Base-by-base conservation (phyloP, 495 filamentous ascomycete genomes). In the Talaromyces wortmannii region DNA sequence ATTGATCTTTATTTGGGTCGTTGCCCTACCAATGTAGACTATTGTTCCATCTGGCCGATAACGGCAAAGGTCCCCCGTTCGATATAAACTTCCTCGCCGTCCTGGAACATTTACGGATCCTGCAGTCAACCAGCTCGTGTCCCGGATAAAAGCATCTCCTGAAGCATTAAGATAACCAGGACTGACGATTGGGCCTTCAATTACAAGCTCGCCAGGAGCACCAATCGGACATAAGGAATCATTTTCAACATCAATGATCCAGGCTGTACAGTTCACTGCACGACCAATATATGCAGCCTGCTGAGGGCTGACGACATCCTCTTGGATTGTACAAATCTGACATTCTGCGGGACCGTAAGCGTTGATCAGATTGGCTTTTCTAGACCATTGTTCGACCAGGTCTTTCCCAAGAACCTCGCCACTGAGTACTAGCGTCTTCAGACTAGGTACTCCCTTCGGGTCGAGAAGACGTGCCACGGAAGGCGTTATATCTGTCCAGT, bases 1-100 rank as follows among this genome's bases (percentile, higher is more conserved):
- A 11, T 71, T 66, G 0, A 83, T 58, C 62, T 83, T 83, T 10
- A 78, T 72, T 57, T 80, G 77, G 30, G 72, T 66, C 47, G 81
- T 78, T 31, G 72, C 72, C 5, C 80, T 67, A 5, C 79, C 79
- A 5, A 82, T 44, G 43, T 53, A 64, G 15, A 33, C 36, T 17
- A 77, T 57, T 1, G 59, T 64, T 5, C 74, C 72, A 43, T 52
- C 31, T n/a, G 31, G 15, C 17, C 51, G 30, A 45, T 75, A 70
- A 3, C 68, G 64, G 2, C 70, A 75, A 2, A 78, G 57, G 59
- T 79, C 76, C 2, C 77, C 77, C 0, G 76, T 80, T 13, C 62
- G 57, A 57, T 81, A 81, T 31, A 78, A 49, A 10, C 73, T 59
- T 0, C 73, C 70, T 5, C 51, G 55, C 10, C 72, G 67, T 4